These are phyloP conservation scores for Phoma sp. DNA, from an alignment of 2,329 filamentous ascomycete genomes.

Conservation along the genomic window DNA sequence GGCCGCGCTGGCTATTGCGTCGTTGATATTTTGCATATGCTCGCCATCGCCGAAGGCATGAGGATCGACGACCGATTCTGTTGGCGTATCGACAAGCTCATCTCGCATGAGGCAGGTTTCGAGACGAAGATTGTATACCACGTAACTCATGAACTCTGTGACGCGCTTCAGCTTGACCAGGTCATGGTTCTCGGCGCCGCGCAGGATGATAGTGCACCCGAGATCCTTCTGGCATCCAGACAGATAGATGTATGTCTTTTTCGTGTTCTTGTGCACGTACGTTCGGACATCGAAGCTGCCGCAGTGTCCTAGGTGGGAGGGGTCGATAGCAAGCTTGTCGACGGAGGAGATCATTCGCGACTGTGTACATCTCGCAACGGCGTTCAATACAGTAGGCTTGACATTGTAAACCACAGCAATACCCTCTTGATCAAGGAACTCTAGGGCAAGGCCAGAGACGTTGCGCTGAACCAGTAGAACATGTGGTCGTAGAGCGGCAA, in stretches of 20 bases:
- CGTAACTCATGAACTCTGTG: constrained; percentile 98
- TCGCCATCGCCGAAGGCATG: constrained; percentile 21
- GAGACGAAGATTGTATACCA: constrained; percentile 95
- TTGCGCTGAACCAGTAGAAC: constrained; percentile 91
- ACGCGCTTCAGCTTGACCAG: constrained; percentile 87
- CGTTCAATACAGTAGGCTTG: constrained; percentile 93
- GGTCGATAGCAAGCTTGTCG: constrained; percentile 83
- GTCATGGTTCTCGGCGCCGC: constrained; percentile 75
- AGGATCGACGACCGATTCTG: constrained; percentile 57
- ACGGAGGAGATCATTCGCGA: constrained; percentile 93
- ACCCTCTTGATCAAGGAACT: constrained; percentile 84
- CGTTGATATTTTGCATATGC: constrained; percentile 6
- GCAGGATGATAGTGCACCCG: constrained; percentile 91
- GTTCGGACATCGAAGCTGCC: constrained; percentile 94
- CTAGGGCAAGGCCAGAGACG: constrained; percentile 87
- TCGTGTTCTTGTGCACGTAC: constrained; percentile 81
- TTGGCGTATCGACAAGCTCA: constrained; percentile 84
- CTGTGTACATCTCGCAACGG: constrained; percentile 89
- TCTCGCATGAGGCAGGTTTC: constrained; percentile 95
- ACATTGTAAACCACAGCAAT: constrained; percentile 97
- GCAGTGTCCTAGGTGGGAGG: constrained; percentile 78
- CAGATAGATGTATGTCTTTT: constrained; percentile 95
- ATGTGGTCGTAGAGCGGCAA: constrained; percentile 82
- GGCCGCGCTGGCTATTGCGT: constrained; percentile 6
- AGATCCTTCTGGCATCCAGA: constrained; percentile 89